Evolutionary conservation across 345 rosid genomes (phyloP), one percentile per base, ranked within the genome.

Genomic region (Arabidopsis suecica): DNA sequence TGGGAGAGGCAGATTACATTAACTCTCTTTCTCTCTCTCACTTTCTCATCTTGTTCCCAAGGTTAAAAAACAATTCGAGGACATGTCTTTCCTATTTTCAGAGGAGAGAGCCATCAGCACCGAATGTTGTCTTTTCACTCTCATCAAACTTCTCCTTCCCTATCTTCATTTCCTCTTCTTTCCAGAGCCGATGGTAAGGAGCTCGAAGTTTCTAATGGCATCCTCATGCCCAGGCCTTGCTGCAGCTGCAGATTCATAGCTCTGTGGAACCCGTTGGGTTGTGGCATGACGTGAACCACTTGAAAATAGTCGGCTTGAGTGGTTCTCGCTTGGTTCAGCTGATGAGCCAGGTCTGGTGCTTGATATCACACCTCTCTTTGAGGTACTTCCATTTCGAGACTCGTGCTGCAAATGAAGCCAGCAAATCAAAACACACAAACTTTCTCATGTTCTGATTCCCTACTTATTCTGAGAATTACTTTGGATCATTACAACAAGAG

Each of bases 271-370:
- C 72, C 95, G 84, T 28, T 89, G 93, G 32, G 84, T 77, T 68
- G 95, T 83, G 12, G 89, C 81, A 7, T 80, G 75, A 51, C 88
- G 88, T 65, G 84, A 85, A 65, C 86, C 86, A 84, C 90, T 84
- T 28, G 96, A 83, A 60, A 88, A 64, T 71, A 89, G 64, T 68
- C 96, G 83, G 82, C 84, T 86, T 51, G 96, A 78, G 13, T 94
- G 80, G 67, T 62, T 85, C 51, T 92, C 93, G 45, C 81, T 85
- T 8, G 87, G 93, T 75, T 89, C 97, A 18, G 87, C 96, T 12
- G 93, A 92, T 34, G 96, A 86, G 83, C 85, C 80, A 10, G 89
- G 93, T 50, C 87, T 74, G 79, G 86, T 88, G 84, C 84, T 77
- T 56, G 89, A 81, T 44, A 79, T 18, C 0, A 89, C 76, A 50